Conservation (phyloP, 768 basidiomycete genomes). For the Lactifluus subvellereus region DNA sequence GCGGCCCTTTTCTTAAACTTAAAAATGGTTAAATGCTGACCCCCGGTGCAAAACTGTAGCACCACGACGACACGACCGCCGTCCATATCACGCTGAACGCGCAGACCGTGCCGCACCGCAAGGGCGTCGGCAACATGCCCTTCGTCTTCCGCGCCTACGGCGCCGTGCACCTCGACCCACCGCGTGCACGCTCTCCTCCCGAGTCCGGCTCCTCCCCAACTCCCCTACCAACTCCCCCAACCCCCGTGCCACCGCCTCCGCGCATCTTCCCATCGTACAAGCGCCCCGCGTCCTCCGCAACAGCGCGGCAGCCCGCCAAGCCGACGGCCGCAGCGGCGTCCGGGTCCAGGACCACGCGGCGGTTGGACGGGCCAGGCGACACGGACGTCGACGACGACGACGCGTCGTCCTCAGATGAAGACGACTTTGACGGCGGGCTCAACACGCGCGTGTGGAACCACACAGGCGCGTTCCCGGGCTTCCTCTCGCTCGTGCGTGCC, state of each 20-base stretch:
- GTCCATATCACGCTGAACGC: slow-evolving; percentile 63
- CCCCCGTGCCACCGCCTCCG: not conserved
- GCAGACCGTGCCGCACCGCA: slow-evolving; percentile 44
- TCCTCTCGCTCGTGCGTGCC: slow-evolving; percentile 27
- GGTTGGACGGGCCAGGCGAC: slow-evolving; percentile 2
- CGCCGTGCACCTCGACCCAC: slow-evolving; percentile 21
- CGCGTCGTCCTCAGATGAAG: slow-evolving; percentile 18
- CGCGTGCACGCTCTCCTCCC: not conserved
- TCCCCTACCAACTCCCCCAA: not conserved
- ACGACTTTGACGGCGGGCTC: slow-evolving; percentile 23
- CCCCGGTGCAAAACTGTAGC: slow-evolving; percentile 32
- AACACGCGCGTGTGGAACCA: slow-evolving; percentile 30
- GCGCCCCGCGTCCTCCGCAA: not conserved
- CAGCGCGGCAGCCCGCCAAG: not conserved
- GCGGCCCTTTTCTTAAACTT: not conserved
- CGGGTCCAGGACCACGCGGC: not conserved
- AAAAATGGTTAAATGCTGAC: not conserved
- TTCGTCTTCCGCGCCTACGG: slow-evolving; percentile 49
- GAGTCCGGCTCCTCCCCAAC: not conserved
- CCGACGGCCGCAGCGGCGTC: not conserved
- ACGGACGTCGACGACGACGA: slow-evolving; percentile 10
- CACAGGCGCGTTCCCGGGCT: slow-evolving; percentile 27
- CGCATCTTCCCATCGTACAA: slow-evolving; percentile 19
- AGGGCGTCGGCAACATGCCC: slow-evolving; percentile 56
- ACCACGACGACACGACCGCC: slow-evolving; percentile 45